Conservation (phyloP, 495 filamentous ascomycete species). For the Neurospora discreta region DNA sequence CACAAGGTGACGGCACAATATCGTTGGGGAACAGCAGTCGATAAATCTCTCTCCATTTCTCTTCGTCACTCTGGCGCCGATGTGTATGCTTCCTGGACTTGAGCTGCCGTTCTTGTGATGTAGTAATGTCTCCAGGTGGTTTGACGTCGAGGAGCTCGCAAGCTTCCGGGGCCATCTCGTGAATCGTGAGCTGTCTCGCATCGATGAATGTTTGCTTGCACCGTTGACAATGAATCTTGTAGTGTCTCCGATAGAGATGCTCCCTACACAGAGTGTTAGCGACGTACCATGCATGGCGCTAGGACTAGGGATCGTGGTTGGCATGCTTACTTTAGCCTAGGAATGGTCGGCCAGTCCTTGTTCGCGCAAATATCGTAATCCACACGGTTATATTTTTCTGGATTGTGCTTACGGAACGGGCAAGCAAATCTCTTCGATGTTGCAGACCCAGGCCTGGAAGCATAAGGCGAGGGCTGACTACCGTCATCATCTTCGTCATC, state of each 20-base stretch:
- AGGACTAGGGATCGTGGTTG: neutral
- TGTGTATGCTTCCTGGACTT: slow-evolving; percentile 16
- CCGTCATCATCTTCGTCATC: slow-evolving; percentile 16
- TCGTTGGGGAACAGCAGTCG: slow-evolving; percentile 17
- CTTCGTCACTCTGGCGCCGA: slow-evolving; percentile 13
- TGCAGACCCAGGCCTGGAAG: slow-evolving; percentile 6
- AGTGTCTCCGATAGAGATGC: slow-evolving; percentile 20
- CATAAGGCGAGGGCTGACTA: slow-evolving; percentile 5
- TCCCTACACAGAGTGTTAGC: slow-evolving; percentile 10
- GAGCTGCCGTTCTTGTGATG: slow-evolving; percentile 15
- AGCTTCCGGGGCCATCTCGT: slow-evolving; percentile 10
- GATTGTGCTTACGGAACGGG: slow-evolving; percentile 20
- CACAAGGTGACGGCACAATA: slow-evolving; percentile 21
- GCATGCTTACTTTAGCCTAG: slow-evolving; percentile 16
- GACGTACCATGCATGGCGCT: neutral
- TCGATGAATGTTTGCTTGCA: slow-evolving; percentile 17
- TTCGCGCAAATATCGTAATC: slow-evolving; percentile 17
- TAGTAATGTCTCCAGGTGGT: slow-evolving; percentile 14
- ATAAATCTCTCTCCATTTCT: slow-evolving; percentile 24
- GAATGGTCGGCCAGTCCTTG: slow-evolving; percentile 16
- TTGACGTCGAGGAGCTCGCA: slow-evolving; percentile 9
- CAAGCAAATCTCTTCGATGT: slow-evolving; percentile 14
- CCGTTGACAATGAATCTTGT: slow-evolving; percentile 17
- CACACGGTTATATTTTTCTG: slow-evolving; percentile 13
- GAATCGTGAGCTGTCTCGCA: slow-evolving; percentile 8